These are phyloP conservation scores for Cutaneotrichosporon sp. DNA, from an alignment of 1,284 basidiomycete species.

Conservation along the genomic window DNA sequence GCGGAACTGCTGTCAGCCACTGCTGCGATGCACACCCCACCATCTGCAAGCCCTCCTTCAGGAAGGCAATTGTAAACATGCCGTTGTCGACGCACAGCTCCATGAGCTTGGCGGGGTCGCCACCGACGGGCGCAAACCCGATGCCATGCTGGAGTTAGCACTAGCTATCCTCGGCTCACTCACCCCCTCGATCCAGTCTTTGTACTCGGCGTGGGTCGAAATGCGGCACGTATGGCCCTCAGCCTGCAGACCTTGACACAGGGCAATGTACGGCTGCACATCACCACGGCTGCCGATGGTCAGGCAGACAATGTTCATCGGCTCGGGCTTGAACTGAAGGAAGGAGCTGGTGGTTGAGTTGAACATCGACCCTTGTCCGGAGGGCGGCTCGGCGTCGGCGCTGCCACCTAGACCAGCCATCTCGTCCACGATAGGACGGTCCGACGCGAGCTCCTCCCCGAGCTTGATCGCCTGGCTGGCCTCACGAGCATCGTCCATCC, in stretches of 20 bases:
- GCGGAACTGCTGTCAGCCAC: conserved; percentile 55
- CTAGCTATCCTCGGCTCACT: conserved; percentile 39
- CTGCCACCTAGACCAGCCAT: neutral
- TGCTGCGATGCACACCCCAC: conserved; percentile 49
- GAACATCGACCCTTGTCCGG: conserved; percentile 60
- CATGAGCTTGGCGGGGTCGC: conserved; percentile 68
- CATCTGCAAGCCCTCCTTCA: conserved; percentile 84
- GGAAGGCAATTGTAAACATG: conserved; percentile 88
- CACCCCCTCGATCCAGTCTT: conserved; percentile 61
- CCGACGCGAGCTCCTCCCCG: neutral
- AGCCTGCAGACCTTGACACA: conserved; percentile 59
- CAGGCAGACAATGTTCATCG: conserved; percentile 81
- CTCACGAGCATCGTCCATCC: conserved; percentile 62
- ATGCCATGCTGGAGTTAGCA: conserved; percentile 66
- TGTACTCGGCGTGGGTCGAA: conserved; percentile 62
- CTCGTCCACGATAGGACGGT: neutral
- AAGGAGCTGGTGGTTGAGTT: conserved; percentile 87
- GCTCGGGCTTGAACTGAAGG: conserved; percentile 85
- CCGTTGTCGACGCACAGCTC: conserved; percentile 83
- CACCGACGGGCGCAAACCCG: conserved; percentile 82
- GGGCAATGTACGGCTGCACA: conserved; percentile 53
- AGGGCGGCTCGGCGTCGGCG: neutral
- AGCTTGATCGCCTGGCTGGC: conserved; percentile 11
- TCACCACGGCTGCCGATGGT: conserved; percentile 67
- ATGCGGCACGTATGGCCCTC: conserved; percentile 57